Base-by-base conservation (phyloP, 208 protist genomes). In the Vickermania spadyakhi region DNA sequence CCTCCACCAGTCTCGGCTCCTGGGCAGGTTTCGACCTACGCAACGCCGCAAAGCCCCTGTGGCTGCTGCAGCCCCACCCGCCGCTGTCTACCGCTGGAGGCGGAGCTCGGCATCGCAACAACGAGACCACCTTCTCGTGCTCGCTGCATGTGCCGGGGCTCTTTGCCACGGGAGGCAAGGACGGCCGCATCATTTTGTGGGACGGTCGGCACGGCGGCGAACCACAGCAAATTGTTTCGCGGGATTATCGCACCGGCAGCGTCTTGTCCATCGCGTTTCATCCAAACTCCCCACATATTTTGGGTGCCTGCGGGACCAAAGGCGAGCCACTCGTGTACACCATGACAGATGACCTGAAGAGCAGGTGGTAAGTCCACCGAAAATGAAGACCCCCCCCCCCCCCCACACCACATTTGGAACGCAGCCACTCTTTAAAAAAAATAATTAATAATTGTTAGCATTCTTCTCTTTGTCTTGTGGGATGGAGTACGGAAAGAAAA, bases 241-340 rank as follows among this genome's bases (percentile, higher is more conserved):
- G 88, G 3, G 60, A 75, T 28, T 94, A 96, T 68, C 62, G 77
- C 54, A 91, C 91, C 1, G 93, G 93, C 42, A 66, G 72, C 23
- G 82, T 96, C 36, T 75, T 96, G 22, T 79, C 81, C 2, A 29
- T 97, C 18, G 63, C 50, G 11, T 97, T 96, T 62, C 89, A 89
- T 56, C 79, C 81, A 1, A 95, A 97, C 66, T 82, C 84, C 36
- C 83, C 93, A 13, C 74, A 92, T 57, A 83, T 96, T 58, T 72
- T 97, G 27, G 84, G 83, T 23, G 89, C 82, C 0, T 85, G 78
- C 52, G 93, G 93, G 2, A 71, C 77, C 1, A 36, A 65, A 0
- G 93, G 93, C 0, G 81, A 93, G 58, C 88, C 91, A 11, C 77
- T 93, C 26, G 86, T 97, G 49, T 97, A 96, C 75, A 93, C 84